phyloP scores from a whole-genome alignment of 2,329 filamentous ascomycete species.

The Rachicladosporium sp. region DNA sequence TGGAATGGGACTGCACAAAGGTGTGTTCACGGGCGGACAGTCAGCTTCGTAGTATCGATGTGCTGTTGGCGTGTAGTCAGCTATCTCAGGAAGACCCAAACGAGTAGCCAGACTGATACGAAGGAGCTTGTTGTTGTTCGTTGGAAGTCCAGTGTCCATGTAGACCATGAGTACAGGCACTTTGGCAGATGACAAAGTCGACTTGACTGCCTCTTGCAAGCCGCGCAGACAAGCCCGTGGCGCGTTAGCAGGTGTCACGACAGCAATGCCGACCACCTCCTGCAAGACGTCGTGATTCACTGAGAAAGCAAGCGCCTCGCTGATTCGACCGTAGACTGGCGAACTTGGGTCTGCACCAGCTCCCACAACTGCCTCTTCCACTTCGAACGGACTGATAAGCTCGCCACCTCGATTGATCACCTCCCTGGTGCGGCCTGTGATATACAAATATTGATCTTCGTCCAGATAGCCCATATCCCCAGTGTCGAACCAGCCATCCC shows the following conservation, averaged over 20 bases:
- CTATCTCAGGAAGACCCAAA: slow-evolving; percentile 32
- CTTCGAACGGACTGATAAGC: slow-evolving; percentile 47
- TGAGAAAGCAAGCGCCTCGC: slow-evolving; percentile 42
- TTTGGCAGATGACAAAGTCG: slow-evolving; percentile 40
- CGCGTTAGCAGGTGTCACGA: slow-evolving; percentile 36
- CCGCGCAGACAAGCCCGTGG: slow-evolving; percentile 36
- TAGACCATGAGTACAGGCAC: slow-evolving; percentile 41
- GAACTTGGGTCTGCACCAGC: slow-evolving; percentile 32
- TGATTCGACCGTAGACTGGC: slow-evolving; percentile 35
- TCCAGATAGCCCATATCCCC: slow-evolving; percentile 44
- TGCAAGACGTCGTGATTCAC: slow-evolving; percentile 41
- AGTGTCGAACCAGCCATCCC: slow-evolving; percentile 42
- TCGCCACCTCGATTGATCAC: slow-evolving; percentile 48
- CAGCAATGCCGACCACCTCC: slow-evolving; percentile 42
- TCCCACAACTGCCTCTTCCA: slow-evolving; percentile 44
- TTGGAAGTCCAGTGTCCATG: slow-evolving; percentile 44
- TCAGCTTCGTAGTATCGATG: slow-evolving; percentile 38
- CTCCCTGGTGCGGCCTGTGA: slow-evolving; percentile 45
- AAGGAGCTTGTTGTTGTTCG: slow-evolving; percentile 47
- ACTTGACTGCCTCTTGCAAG: slow-evolving; percentile 36
- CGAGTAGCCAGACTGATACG: slow-evolving; percentile 41
- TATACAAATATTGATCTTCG: slow-evolving; percentile 39
- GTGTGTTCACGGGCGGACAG: slow-evolving; percentile 38
- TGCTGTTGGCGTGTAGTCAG: slow-evolving; percentile 33
- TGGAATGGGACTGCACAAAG: slow-evolving; percentile 31